Percentiles rank a stretch among this genome's conserved stretches.
These are phyloP conservation scores for Cystofilobasidium capitatum DNA, from an alignment of 768 basidiomycete species.

Conservation along the genomic window DNA sequence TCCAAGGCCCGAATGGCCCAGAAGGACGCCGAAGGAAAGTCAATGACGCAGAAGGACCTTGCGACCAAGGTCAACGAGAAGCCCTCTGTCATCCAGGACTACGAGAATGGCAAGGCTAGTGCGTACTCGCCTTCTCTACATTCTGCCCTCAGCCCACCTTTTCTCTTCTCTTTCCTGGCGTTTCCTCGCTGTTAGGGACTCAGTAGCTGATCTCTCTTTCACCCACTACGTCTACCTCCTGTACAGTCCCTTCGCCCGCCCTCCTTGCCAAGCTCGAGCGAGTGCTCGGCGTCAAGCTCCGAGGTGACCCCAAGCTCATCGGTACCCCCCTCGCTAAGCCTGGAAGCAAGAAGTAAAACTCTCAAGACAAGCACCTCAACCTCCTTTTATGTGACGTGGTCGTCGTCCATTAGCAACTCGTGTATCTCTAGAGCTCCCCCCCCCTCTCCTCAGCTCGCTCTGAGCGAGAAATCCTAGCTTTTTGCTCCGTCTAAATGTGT, in stretches of 20 bases:
- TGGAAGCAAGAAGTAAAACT: slow-evolving; percentile 35
- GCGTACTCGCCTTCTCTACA: background rate
- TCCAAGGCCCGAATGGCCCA: slow-evolving; percentile 66
- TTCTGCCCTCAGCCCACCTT: background rate
- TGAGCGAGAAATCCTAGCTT: too few relatives aligned
- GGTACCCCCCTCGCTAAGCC: slow-evolving; percentile 37
- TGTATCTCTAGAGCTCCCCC: background rate
- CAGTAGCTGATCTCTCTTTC: background rate
- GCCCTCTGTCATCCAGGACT: slow-evolving; percentile 41
- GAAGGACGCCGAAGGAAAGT: slow-evolving; percentile 43
- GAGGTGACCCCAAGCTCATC: slow-evolving; percentile 50
- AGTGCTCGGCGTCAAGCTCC: slow-evolving; percentile 71
- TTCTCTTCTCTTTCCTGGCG: background rate
- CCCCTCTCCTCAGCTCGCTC: too few relatives aligned
- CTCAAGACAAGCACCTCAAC: background rate
- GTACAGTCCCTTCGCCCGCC: slow-evolving; percentile 74
- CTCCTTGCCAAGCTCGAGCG: slow-evolving; percentile 84
- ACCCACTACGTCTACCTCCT: background rate
- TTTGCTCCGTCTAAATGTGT: too few relatives aligned
- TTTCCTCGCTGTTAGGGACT: background rate
- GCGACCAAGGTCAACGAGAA: slow-evolving; percentile 92
- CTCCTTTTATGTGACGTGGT: background rate
- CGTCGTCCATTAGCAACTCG: background rate
- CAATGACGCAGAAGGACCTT: slow-evolving; percentile 77
- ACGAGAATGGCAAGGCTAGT: slow-evolving; percentile 28